Percentiles rank a stretch among this genome's conserved stretches.
Conservation (phyloP, 2,329 filamentous ascomycete genomes). For the Fusarium cyanostomum region DNA sequence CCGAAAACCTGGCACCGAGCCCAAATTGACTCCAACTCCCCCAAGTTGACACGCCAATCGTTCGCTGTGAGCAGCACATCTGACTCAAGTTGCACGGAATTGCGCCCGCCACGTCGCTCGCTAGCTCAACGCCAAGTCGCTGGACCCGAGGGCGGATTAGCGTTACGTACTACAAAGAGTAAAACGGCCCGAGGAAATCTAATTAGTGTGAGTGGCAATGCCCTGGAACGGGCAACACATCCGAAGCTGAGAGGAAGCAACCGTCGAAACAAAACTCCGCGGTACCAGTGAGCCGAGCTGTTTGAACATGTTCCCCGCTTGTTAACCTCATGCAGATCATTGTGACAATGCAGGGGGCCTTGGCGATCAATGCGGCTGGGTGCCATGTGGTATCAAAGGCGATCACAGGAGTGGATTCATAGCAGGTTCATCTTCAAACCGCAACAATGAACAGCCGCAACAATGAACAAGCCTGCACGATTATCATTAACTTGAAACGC, state of each 20-base stretch:
- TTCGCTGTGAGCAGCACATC: no score
- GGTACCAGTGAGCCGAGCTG: no score
- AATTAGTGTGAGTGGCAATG: background rate
- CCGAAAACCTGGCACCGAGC: no score
- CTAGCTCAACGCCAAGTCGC: background rate
- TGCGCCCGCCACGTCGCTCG: background rate
- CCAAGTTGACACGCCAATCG: no score
- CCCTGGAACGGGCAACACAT: background rate
- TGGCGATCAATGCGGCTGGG: background rate
- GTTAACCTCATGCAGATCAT: background rate
- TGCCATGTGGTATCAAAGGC: background rate
- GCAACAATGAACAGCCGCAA: no score
- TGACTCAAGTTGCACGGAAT: background rate
- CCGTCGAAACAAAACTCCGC: no score
- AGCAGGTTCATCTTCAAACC: no score
- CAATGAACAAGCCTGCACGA: no score
- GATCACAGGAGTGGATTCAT: no score
- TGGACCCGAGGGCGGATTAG: background rate
- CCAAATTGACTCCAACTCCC: no score
- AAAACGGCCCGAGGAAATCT: background rate
- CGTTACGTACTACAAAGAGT: background rate
- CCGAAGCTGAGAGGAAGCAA: no score
- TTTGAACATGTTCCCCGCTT: background rate
- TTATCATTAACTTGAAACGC: no score
- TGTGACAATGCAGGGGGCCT: background rate